Conservation (phyloP, 257 asterid genomes). For the Lycium ferocissimum region DNA sequence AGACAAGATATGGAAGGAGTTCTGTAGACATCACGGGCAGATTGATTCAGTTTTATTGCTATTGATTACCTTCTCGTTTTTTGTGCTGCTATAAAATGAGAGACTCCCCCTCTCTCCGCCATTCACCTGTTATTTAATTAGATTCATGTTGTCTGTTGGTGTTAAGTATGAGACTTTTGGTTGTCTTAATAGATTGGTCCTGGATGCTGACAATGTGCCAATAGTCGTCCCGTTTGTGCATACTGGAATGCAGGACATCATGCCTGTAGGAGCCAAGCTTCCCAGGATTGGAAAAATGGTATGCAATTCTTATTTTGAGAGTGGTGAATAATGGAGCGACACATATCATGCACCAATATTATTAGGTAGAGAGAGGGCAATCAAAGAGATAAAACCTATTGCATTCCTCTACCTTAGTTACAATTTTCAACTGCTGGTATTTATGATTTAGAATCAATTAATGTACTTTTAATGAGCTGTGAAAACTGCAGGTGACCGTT, state of each 20-base stretch:
- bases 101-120: neutral
- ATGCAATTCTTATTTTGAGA: slow-evolving; percentile 27
- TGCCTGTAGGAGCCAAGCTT: slow-evolving; percentile 91
- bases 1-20: neutral
- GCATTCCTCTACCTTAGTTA: neutral
- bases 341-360: neutral
- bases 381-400: neutral
- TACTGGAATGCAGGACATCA: slow-evolving; percentile 87
- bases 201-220: slow-evolving; percentile 81
- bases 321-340: neutral
- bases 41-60: neutral
- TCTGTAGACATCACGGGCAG: neutral
- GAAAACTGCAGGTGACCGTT: slow-evolving; percentile 72
- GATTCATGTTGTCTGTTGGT: slow-evolving; percentile 14
- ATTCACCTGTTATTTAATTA: neutral
- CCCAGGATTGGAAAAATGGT: slow-evolving; percentile 90
- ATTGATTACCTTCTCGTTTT: slow-evolving; percentile 10
- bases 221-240: slow-evolving; percentile 92
- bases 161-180: neutral
- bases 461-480: slow-evolving; percentile 25
- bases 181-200: slow-evolving; percentile 62
- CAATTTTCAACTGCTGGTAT: neutral
- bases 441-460: neutral
- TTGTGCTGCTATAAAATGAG: neutral
- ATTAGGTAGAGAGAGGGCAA: neutral